Percentiles rank a stretch among this genome's conserved stretches.
phyloP scores from a whole-genome alignment of 768 basidiomycete species.

The Gloeophyllum trabeum region DNA sequence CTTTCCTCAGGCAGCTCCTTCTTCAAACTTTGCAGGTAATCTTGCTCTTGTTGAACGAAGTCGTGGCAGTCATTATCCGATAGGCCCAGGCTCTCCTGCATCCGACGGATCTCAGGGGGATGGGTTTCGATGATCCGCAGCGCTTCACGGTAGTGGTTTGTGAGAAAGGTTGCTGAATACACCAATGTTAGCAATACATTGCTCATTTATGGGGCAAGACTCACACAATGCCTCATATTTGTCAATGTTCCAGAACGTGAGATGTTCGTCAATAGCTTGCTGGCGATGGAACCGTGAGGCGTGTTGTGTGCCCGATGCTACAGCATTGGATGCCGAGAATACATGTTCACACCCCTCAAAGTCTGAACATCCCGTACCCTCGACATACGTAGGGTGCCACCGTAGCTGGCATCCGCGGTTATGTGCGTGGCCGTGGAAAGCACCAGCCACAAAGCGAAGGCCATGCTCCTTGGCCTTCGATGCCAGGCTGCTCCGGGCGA shows the following conservation, averaged over 20 bases:
- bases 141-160: neutral
- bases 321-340: constrained; percentile 5
- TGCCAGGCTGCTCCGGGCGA: constrained; percentile 9
- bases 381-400: neutral
- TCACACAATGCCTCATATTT: constrained; percentile 5
- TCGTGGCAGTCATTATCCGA: constrained; percentile 4
- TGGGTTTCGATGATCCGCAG: neutral
- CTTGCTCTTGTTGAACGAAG: constrained; percentile 7
- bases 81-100: neutral
- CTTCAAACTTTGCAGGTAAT: constrained; percentile 7
- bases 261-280: constrained; percentile 7
- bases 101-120: neutral
- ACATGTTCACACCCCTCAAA: constrained; percentile 7
- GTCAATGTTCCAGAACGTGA: constrained; percentile 4
- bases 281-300: constrained; percentile 3
- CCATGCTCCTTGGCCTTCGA: neutral
- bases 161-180: neutral
- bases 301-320: constrained; percentile 3
- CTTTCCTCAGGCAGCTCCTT: constrained; percentile 5
- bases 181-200: no score
- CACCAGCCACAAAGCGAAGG: constrained; percentile 11
- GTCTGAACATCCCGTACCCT: neutral
- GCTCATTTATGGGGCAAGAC: no score
- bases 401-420: constrained; percentile 2
- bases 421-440: constrained; percentile 20